Conservation (phyloP, 192 early-diverging fungal species). For the Coemansia sp. region DNA sequence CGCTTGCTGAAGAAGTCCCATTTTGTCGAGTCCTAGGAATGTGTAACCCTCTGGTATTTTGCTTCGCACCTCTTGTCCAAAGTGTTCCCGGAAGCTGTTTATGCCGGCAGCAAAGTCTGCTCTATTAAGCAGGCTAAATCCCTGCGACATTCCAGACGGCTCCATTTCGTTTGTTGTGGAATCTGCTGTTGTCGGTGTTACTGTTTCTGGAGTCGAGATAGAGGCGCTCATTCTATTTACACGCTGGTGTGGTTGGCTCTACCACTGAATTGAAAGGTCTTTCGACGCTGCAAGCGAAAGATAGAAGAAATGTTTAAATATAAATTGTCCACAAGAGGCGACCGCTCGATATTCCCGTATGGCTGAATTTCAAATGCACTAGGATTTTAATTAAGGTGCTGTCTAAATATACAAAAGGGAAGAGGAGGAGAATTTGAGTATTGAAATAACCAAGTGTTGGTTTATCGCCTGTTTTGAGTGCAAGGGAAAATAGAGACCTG, state of each 20-base stretch:
- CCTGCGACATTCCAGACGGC: neutral
- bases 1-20: neutral
- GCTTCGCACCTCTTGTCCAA: constrained; percentile 34
- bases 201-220: constrained; percentile 1
- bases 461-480: neutral
- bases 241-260: too few relatives aligned
- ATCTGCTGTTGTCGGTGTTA: constrained; percentile 10
- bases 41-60: constrained; percentile 43
- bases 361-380: neutral
- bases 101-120: constrained; percentile 40
- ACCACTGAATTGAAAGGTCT: neutral
- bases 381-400: neutral
- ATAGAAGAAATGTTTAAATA: neutral
- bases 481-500: neutral
- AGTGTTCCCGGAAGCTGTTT: constrained; percentile 43
- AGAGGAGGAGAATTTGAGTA: neutral
- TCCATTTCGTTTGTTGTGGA: constrained; percentile 10
- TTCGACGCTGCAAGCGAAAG: neutral
- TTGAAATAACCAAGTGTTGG: neutral
- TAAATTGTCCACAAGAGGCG: neutral
- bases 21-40: constrained; percentile 38
- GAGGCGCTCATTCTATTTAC: constrained; percentile 10
- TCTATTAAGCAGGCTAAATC: constrained; percentile 25
- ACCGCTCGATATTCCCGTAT: neutral
- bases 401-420: neutral